Evolutionary conservation across 139 green algal genomes (phyloP).

Genomic region (Chlamydomonas sphaeroides): DNA sequence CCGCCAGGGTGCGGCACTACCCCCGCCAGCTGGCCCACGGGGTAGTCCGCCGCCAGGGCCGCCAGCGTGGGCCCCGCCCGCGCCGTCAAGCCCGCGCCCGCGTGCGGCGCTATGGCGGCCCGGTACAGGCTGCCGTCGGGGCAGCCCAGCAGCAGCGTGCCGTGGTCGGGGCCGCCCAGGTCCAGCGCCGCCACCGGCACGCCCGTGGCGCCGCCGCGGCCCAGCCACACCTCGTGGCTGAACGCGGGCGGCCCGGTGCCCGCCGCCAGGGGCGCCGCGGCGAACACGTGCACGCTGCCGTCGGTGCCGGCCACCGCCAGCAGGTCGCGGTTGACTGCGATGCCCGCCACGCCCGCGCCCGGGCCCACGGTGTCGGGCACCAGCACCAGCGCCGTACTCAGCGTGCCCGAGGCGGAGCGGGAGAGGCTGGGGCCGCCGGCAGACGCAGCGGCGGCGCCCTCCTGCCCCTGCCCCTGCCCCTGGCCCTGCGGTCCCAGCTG

Average conservation of each 20-base stretch:
- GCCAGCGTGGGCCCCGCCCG: conserved; percentile 15
- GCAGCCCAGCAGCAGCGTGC: conserved; percentile 19
- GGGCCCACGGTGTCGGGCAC: background rate
- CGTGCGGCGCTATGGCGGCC: conserved; percentile 14
- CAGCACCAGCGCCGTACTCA: background rate
- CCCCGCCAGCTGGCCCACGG: conserved; percentile 47
- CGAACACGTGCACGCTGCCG: conserved; percentile 28
- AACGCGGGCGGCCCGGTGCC: background rate
- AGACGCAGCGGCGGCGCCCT: too few relatives aligned
- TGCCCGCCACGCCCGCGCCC: conserved; percentile 7
- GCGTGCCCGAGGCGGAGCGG: too few relatives aligned
- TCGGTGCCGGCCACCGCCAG: conserved; percentile 33
- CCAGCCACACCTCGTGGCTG: conserved; percentile 42
- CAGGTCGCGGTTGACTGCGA: conserved; percentile 41
- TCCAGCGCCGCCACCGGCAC: conserved; percentile 1
- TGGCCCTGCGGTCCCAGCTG: background rate
- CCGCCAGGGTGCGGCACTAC: conserved; percentile 44
- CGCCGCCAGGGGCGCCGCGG: background rate
- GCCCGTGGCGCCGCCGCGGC: background rate
- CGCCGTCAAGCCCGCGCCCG: background rate
- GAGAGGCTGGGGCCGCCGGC: background rate
- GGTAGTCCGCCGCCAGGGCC: conserved; percentile 27
- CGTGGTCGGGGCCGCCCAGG: conserved; percentile 8
- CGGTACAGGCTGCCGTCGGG: conserved; percentile 38
- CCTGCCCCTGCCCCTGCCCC: background rate